phyloP scores from a whole-genome alignment of 768 basidiomycete genomes.

The Rhodosporidiobolus sp. region DNA sequence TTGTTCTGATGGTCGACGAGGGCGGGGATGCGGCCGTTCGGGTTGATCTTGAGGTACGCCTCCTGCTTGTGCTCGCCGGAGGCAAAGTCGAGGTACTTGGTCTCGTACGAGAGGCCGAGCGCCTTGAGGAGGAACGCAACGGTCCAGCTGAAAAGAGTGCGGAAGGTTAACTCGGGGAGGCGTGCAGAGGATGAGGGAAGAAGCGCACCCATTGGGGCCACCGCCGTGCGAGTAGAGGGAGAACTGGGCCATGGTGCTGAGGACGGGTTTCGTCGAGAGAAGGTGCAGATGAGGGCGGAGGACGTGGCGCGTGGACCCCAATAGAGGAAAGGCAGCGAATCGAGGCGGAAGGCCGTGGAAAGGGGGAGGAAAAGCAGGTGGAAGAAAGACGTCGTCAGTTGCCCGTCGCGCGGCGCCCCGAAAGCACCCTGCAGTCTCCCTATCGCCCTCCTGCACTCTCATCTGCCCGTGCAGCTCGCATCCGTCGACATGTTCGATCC shows the following conservation, averaged over 20 bases:
- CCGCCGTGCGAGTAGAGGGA: constrained; percentile 37
- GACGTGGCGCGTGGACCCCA: no score
- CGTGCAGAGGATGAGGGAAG: neutral
- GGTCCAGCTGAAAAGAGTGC: constrained; percentile 37
- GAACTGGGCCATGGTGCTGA: constrained; percentile 23
- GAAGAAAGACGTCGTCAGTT: no score
- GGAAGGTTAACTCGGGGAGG: neutral
- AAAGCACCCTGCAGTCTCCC: no score
- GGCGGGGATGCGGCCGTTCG: constrained; percentile 38
- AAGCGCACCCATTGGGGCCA: constrained; percentile 13
- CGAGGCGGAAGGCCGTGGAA: no score
- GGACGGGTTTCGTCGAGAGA: neutral
- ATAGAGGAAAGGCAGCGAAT: no score
- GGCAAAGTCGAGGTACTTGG: constrained; percentile 37
- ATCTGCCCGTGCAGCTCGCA: no score
- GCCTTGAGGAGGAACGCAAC: constrained; percentile 37
- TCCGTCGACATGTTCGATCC: no score
- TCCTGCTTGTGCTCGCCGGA: constrained; percentile 34
- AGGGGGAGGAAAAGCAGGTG: no score
- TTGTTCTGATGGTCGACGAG: constrained; percentile 41
- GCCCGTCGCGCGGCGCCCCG: no score
- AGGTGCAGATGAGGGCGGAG: neutral
- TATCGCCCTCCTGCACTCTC: no score
- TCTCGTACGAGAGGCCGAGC: constrained; percentile 40
- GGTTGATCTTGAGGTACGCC: constrained; percentile 22